Evolutionary conservation across 1,139 yeast genomes (phyloP), one percentile per base, ranked within the genome.

Genomic region (Debaryomyces fabryi): DNA sequence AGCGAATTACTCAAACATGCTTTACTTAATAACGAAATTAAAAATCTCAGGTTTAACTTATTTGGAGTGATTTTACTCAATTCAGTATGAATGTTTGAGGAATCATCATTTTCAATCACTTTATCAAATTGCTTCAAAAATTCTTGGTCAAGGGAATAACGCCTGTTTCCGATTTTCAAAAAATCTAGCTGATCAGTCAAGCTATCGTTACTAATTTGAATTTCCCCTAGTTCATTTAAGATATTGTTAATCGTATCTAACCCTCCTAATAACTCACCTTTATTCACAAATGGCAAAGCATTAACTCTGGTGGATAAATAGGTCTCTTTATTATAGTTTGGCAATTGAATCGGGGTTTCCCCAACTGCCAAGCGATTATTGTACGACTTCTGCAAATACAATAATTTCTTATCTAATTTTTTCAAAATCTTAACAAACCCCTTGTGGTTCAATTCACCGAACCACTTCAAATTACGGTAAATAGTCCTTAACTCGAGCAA

Each of bases 381-480:
- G 10, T 62, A 52, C 21, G 48, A 40, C 12, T 53, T 55, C 27
- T 58, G 56, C 44, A 72, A 62, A 21, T 60, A 59, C 4, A 59
- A 54, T 49, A 86, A 76, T 64, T 90, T 90, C 71, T 93, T 93
- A 65, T 93, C 98, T 57, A 91, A 77, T 61, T 91, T 91, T 71
- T 93, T 93, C 63, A 93, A 74, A 55, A 93, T 93, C 71, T 93
- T 93, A 49, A 84, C 79, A 60, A 91, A 88, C 0, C 97, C 99
- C 52, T 93, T 85, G 64, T 88, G 90, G 71, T 93, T 93, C 59
- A 92, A 80, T 59, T 92, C 98, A 15, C 96, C 96, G 65, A 83
- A 93, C 97, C 98, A 92, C 64, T 86, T 86, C 62, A 93, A 74
- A 66, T 91, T 91, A 50, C 97, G 78, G 53, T 88, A 82, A 52